Evolutionary conservation across 768 basidiomycete species (phyloP), one percentile per base, ranked within the genome.

Genomic region (Polyporus arcularius): DNA sequence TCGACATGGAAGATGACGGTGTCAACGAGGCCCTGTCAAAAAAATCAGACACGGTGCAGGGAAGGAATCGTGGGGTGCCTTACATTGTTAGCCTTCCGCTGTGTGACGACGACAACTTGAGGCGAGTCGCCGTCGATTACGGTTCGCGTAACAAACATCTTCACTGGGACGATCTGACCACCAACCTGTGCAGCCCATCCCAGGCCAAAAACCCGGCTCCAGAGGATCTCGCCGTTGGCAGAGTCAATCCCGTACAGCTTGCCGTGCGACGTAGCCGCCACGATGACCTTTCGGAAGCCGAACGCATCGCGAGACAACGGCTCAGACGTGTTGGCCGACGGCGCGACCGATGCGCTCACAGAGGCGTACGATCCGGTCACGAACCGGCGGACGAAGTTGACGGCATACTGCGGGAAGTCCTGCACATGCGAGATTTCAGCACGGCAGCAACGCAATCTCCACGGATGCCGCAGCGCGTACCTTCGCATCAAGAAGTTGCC

Each of bases 191-290:
- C 79, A 0, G 85, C 85, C 82, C 84, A 87, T 2, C 89, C 90
- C 31, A 89, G 77, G 0, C 92, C 90, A 2, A 96, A 78, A 2
- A 91, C 76, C 10, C 85, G 84, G 64, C 83, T 88, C 95, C 95
- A 98, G 1, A 96, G 68, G 32, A 93, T 79, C 2, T 81, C 77
- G 0, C 95, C 95, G 46, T 79, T 89, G 10, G 85, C 82, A 1
- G 91, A 89, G 66, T 97, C 94, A 45, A 98, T 74, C 0, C 87
- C 95, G 67, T 86, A 94, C 0, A 95, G 65, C 67, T 92, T 94
- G 2, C 94, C 93, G 31, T 82, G 78, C 0, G 77, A 65, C 3
- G 90, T 93, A 0, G 86, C 89, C 6, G 78, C 81, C 4, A 96
- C 82, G 47, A 96, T 82, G 31, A 97, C 72, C 70, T 97, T 92